Evolutionary conservation across 2,329 filamentous ascomycete species (phyloP).

Genomic region (Rutstroemia sp.): DNA sequence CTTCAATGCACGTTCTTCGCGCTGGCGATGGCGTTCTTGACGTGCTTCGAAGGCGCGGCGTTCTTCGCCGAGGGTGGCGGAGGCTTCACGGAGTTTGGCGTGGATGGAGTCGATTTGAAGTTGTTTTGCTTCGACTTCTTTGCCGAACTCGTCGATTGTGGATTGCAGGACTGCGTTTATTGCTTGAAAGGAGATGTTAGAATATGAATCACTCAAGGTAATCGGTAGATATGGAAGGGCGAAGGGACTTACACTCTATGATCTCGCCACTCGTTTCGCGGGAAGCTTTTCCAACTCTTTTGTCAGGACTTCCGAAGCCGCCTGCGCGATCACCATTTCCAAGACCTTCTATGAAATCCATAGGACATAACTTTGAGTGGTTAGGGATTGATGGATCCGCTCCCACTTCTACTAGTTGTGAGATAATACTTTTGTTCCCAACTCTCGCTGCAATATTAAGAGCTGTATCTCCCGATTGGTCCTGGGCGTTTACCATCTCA

Average conservation of each 20-base stretch:
- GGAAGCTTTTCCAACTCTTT: conserved; percentile 45
- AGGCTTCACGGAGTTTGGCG: conserved; percentile 70
- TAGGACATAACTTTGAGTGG: conserved; percentile 75
- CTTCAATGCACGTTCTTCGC: conserved; percentile 58
- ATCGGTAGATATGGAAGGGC: not conserved
- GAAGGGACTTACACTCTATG: conserved; percentile 57
- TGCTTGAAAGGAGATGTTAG: conserved; percentile 38
- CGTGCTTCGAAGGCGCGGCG: conserved; percentile 66
- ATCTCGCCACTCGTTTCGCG: conserved; percentile 74
- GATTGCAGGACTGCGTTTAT: conserved; percentile 77
- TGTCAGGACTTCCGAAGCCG: conserved; percentile 39
- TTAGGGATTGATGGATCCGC: conserved; percentile 91
- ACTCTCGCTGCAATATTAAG: conserved; percentile 90
- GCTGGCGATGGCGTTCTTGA: conserved; percentile 55
- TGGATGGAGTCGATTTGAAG: conserved; percentile 76
- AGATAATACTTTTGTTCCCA: conserved; percentile 89
- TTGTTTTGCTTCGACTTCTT: conserved; percentile 78
- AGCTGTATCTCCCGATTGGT: conserved; percentile 90
- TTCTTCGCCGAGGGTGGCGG: conserved; percentile 69
- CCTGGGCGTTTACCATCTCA: conserved; percentile 92
- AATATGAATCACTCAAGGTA: not conserved
- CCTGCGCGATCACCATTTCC: conserved; percentile 50
- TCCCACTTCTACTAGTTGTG: conserved; percentile 91
- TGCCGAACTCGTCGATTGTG: conserved; percentile 70
- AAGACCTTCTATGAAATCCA: conserved; percentile 76